Percentiles rank a stretch among this genome's conserved stretches.
phyloP scores from a whole-genome alignment of 192 early-diverging fungal species.

The Gaertneriomyces sp. region DNA sequence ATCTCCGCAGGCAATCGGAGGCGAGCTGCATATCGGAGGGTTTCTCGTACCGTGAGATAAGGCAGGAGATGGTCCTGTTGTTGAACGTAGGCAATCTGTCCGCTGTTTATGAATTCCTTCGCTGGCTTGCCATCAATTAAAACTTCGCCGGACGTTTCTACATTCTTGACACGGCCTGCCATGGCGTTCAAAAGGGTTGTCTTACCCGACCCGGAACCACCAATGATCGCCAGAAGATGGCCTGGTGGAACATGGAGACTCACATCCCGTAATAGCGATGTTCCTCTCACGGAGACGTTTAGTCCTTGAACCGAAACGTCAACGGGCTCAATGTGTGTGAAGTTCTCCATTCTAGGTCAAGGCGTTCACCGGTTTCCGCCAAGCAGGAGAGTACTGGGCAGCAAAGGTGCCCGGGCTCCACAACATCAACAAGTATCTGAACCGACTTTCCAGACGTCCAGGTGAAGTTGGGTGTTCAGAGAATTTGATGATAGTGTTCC shows the following conservation, averaged over 20 bases:
- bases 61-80: conserved; percentile 50
- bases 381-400: too few relatives aligned
- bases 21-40: conserved; percentile 38
- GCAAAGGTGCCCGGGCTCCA: too few relatives aligned
- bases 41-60: conserved; percentile 38
- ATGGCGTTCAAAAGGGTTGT: conserved; percentile 47
- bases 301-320: background rate
- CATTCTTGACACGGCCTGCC: conserved; percentile 60
- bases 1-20: conserved; percentile 35
- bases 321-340: conserved; percentile 4
- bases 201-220: conserved; percentile 21
- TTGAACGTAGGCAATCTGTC: conserved; percentile 45
- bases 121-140: conserved; percentile 69
- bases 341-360: background rate
- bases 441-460: too few relatives aligned
- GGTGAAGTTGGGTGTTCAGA: too few relatives aligned
- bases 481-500: too few relatives aligned
- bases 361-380: too few relatives aligned
- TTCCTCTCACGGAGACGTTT: background rate
- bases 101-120: conserved; percentile 18
- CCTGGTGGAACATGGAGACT: conserved; percentile 30
- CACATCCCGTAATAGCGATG: conserved; percentile 24
- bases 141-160: conserved; percentile 64
- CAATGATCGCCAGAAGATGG: conserved; percentile 40
- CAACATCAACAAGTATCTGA: too few relatives aligned